Evolutionary conservation across 768 basidiomycete species (phyloP).

Genomic region (Cyclocybe cylindracea): DNA sequence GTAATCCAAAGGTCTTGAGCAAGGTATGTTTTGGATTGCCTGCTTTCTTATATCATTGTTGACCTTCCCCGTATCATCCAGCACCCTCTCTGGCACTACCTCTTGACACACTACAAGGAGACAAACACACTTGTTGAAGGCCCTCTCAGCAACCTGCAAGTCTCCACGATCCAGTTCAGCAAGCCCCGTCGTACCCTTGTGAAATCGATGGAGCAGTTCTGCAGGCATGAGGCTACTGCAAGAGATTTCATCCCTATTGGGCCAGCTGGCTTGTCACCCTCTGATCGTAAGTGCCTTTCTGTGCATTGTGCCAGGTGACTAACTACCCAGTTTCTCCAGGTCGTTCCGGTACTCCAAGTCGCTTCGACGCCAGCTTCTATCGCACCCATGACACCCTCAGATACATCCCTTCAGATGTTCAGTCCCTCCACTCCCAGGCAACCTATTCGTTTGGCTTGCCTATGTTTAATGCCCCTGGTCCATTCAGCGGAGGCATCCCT

Average conservation of each 20-base stretch:
- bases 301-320: background rate
- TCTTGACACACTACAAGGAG: constrained; percentile 98
- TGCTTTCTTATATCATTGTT: background rate
- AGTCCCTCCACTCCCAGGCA: constrained; percentile 95
- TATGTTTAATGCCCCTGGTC: constrained; percentile 71
- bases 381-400: constrained; percentile 91
- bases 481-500: constrained; percentile 67
- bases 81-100: constrained; percentile 99
- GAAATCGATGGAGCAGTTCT: constrained; percentile 92
- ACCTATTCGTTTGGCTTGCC: constrained; percentile 93
- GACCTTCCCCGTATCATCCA: constrained; percentile 32
- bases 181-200: constrained; percentile 88
- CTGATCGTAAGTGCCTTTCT: constrained; percentile 47
- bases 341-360: constrained; percentile 87
- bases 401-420: constrained; percentile 94
- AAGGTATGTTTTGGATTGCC: constrained; percentile 62
- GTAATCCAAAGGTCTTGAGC: constrained; percentile 99
- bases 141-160: constrained; percentile 91
- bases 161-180: constrained; percentile 99
- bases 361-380: constrained; percentile 95
- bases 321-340: constrained; percentile 23
- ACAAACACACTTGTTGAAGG: constrained; percentile 93
- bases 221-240: constrained; percentile 89
- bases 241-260: constrained; percentile 66
- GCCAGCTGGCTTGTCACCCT: constrained; percentile 35